Percentiles rank a stretch among this genome's conserved stretches.
phyloP scores from a whole-genome alignment of 495 filamentous ascomycete genomes.

The Penicillium malachiteum region DNA sequence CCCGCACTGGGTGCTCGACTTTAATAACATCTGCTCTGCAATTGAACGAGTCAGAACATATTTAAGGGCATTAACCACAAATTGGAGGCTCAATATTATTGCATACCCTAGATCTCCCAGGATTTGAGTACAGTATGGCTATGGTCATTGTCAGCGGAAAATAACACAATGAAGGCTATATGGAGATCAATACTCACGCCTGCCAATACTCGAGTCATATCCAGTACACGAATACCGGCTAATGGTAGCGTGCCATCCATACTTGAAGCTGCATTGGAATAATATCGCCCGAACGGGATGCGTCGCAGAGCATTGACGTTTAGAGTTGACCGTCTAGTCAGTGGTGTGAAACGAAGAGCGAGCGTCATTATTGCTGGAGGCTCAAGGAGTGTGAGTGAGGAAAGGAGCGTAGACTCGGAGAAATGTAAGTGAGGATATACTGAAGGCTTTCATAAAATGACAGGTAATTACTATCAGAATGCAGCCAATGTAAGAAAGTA shows the following conservation, averaged over 20 bases:
- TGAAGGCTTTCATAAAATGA: too few relatives aligned
- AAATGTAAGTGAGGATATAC: too few relatives aligned
- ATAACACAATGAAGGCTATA: slow-evolving; percentile 13
- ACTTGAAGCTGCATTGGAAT: slow-evolving; percentile 28
- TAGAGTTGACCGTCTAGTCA: slow-evolving; percentile 26
- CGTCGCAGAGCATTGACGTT: slow-evolving; percentile 22
- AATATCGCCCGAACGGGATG: slow-evolving; percentile 32
- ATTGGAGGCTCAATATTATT: neutral
- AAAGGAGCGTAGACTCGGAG: too few relatives aligned
- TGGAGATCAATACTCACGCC: slow-evolving; percentile 64
- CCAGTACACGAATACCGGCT: slow-evolving; percentile 81
- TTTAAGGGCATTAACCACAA: too few relatives aligned
- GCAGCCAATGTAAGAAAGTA: neutral
- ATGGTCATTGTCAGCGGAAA: slow-evolving; percentile 1
- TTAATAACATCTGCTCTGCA: slow-evolving; percentile 93
- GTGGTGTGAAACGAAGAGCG: slow-evolving; percentile 23
- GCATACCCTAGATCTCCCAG: slow-evolving; percentile 91
- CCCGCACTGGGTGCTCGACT: slow-evolving; percentile 85
- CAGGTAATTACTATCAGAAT: neutral
- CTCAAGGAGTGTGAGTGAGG: too few relatives aligned
- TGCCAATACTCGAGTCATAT: slow-evolving; percentile 95
- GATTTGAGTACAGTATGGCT: slow-evolving; percentile 98
- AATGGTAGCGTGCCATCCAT: slow-evolving; percentile 59
- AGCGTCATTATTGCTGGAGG: slow-evolving; percentile 20
- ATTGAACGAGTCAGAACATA: neutral